Evolutionary conservation across 2,329 filamentous ascomycete genomes (phyloP), one percentile per base, ranked within the genome.

Genomic region (Neofusicoccum kwambonambiense): DNA sequence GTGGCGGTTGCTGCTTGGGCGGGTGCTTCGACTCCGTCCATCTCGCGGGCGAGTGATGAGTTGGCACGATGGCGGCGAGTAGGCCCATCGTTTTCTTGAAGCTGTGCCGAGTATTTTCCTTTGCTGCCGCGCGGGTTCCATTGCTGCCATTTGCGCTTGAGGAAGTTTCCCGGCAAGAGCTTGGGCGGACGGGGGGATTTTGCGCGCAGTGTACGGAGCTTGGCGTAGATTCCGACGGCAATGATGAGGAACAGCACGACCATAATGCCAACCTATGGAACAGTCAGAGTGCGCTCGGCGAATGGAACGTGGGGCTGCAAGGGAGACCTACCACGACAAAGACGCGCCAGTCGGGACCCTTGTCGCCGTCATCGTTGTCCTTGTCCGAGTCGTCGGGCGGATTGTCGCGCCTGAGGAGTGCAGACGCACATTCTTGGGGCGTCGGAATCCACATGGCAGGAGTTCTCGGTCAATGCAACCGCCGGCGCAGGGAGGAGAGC

Each of bases 81-180:
- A 11, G 45, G 44, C 11, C 34, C 56, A 19, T 67, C 64, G 31
- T 68, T 67, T 19, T 71, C 69, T 57, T 76, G 74, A 35, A 76
- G 64, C 22, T 67, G 68, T 13, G 68, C 65, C 61, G 71, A 74
- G 66, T 76, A 76, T 22, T 61, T 67, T 13, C 71, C 72, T 51
- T 75, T 73, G 49, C 62, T 65, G 9, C 66, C 62, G 12, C 65
- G 54, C 0, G 74, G 74, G 9, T 65, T 69, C 74, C 73, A 77
- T 65, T 65, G 67, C 47, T 68, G 69, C 74, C 74, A 77, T 67
- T 69, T 73, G 31, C 68, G 67, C 66, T 76, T 75, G 27, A 77
- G 68, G 34, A 64, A 58, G 35, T 64, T 57, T 35, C 62, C 62
- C 5, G 51, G 51, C 4, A 41, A 22, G 11, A 49, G 15, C 51